Percentiles rank a stretch among this genome's conserved stretches.
Evolutionary conservation across 164 flowering plant species (phyloP).

Genomic region (Magnolia officinalis): DNA sequence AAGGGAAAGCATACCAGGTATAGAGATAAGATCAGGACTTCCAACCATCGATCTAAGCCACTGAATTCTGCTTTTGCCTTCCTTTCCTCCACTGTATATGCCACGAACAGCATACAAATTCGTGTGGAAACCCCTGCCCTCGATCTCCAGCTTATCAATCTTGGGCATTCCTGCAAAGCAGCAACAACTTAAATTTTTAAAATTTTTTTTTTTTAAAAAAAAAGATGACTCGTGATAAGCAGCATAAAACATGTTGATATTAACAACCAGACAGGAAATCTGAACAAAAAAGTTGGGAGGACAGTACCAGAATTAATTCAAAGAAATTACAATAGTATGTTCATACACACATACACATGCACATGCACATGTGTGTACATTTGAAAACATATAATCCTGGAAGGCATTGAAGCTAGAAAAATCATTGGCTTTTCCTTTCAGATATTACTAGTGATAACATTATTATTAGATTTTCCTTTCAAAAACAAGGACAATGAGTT

Average conservation of each 20-base stretch:
- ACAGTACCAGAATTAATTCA: neutral
- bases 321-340: neutral
- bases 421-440: neutral
- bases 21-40: constrained; percentile 96
- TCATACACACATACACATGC: neutral
- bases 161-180: constrained; percentile 65
- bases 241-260: neutral
- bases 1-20: constrained; percentile 53
- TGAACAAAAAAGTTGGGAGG: neutral
- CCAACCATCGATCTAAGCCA: constrained; percentile 99
- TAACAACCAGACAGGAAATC: neutral
- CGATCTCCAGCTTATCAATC: constrained; percentile 87
- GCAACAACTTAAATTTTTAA: neutral
- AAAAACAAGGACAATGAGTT: too few species aligned
- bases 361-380: neutral
- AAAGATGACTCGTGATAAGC: neutral
- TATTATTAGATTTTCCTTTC: too few species aligned
- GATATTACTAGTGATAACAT: neutral
- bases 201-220: too few species aligned
- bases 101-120: constrained; percentile 95
- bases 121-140: constrained; percentile 96
- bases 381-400: neutral
- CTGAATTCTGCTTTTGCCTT: constrained; percentile 94
- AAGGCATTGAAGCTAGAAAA: neutral
- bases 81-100: constrained; percentile 86